Conservation (phyloP, 2,329 filamentous ascomycete species). For the Lecanosticta acicola region DNA sequence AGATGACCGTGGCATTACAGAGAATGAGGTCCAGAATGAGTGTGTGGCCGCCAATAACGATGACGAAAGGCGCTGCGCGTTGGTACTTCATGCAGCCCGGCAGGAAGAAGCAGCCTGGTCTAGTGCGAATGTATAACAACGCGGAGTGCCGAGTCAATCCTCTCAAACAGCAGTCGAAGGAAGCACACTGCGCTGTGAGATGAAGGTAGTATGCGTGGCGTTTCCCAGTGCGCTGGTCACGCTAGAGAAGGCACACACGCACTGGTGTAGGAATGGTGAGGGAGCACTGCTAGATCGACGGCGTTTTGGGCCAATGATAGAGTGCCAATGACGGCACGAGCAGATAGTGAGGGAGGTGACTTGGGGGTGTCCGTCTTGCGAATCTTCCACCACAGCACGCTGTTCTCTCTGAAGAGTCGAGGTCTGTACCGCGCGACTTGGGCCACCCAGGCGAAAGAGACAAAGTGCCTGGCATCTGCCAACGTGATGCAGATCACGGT, state of each 20-base stretch:
- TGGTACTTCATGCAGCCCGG: neutral
- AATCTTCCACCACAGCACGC: no score
- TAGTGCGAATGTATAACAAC: neutral
- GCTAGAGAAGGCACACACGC: constrained; percentile 14
- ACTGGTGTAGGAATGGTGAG: constrained; percentile 14
- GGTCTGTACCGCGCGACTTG: no score
- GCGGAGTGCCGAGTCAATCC: neutral
- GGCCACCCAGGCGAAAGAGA: neutral
- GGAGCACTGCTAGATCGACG: constrained; percentile 10
- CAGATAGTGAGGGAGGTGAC: no score
- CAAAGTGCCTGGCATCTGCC: neutral
- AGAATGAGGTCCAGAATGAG: neutral
- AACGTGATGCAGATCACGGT: neutral
- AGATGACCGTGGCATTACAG: neutral
- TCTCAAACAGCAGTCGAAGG: no score
- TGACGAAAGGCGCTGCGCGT: constrained; percentile 4
- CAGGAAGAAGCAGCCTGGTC: neutral
- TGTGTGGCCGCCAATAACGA: constrained; percentile 2
- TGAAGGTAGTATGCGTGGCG: constrained; percentile 10
- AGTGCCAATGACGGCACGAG: no score
- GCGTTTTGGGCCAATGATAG: constrained; percentile 7
- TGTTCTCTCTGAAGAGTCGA: no score
- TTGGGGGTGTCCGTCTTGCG: no score
- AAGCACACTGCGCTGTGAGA: no score
- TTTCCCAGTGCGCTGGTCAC: constrained; percentile 9